Evolutionary conservation across 768 basidiomycete species (phyloP), one percentile per base, ranked within the genome.

Genomic region (Rhodotorula babjevae): DNA sequence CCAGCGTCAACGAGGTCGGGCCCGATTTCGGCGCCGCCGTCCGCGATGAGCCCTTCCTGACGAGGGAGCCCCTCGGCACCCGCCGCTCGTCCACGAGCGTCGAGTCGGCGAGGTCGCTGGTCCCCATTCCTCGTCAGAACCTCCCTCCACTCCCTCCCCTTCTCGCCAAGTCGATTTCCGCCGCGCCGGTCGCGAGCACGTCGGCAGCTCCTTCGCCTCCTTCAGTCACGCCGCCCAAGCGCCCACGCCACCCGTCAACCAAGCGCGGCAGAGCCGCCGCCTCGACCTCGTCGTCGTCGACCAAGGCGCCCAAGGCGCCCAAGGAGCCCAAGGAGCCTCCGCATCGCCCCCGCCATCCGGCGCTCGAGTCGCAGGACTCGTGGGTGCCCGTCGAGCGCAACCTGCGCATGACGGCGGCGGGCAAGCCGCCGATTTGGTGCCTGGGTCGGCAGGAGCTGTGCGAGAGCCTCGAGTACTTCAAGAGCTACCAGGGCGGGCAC

Each of bases 401-500:
- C 57, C 18, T 67, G 29, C n/a, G 53, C n/a, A 40, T 72, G 23
- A 58, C 57, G 21, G 5, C 9, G 29, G 58, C 40, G 19, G 62
- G 71, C 4, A 23, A 66, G 23, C 71, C 71, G 47, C 71, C 71
- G 3, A 33, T 72, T 7, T 72, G 71, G 71, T 33, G 46, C 18
- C 61, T 61, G 63, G 66, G 71, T 0, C 40, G 74, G 27, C 74
- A 75, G 59, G 74, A 75, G 61, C 46, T 75, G 29, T 75, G 74
- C 67, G 74, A 75, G 62, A 61, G 49, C 11, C 29, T 75, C 0
- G 55, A 61, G 11, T 75, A 75, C 52, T 75, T 56, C 68, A 60
- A 64, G 36, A n/a, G 50, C 0, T 75, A 72, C 11, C 74, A 75
- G 55, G 74, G 74, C n/a, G 74, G 74, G 1, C 74, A 75, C 27